Evolutionary conservation across 148 eudicot genomes (phyloP).

Genomic region (Diospyros kaki): DNA sequence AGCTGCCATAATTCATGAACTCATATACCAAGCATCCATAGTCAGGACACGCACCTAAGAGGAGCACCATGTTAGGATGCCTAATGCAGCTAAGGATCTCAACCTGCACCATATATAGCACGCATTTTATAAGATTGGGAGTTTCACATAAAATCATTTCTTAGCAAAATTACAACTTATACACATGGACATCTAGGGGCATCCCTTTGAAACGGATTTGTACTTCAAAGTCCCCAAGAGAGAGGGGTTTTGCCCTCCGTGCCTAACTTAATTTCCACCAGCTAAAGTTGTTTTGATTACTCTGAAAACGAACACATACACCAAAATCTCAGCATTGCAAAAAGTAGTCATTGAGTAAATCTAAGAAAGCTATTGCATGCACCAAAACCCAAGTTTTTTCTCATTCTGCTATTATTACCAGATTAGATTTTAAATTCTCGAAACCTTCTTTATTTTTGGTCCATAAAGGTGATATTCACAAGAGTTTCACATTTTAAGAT

Average conservation of each 20-base stretch:
- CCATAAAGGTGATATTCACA: not conserved
- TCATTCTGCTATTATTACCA: not conserved
- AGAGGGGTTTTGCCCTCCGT: too few species aligned
- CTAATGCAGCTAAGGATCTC: conserved; percentile 70
- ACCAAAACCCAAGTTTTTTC: not conserved
- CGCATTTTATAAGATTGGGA: not conserved
- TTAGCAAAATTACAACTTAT: not conserved
- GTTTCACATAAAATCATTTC: not conserved
- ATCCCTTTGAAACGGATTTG: not conserved
- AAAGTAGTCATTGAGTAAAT: not conserved
- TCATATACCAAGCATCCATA: conserved; percentile 85
- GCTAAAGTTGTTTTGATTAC: too few species aligned
- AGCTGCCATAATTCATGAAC: conserved; percentile 64
- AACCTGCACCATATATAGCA: conserved; percentile 33
- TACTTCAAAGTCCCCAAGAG: too few species aligned
- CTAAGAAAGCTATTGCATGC: not conserved
- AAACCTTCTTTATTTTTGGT: too few species aligned
- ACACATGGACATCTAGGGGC: not conserved
- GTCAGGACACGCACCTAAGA: conserved; percentile 83
- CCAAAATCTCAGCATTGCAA: too few species aligned
- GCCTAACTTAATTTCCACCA: too few species aligned
- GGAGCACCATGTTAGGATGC: conserved; percentile 87
- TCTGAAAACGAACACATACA: too few species aligned
- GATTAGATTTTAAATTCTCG: too few species aligned
- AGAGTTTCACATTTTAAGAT: not conserved